A percentile compares a stretch with the other conserved stretches of the same genome.
Evolutionary conservation across 2,329 filamentous ascomycete genomes (phyloP).

Genomic region (Pseudogymnoascus sp.): DNA sequence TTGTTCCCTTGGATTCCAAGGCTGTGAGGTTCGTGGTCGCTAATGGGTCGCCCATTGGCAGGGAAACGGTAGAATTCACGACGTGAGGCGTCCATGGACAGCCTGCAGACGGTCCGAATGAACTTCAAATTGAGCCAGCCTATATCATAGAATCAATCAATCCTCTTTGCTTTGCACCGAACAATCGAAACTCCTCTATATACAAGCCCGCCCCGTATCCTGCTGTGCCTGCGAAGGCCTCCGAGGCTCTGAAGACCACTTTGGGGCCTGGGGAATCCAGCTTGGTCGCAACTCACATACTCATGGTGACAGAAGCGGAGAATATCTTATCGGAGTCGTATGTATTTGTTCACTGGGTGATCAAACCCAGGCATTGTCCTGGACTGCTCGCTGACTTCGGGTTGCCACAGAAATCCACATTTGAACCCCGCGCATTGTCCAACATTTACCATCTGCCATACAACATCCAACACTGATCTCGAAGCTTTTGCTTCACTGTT

Average conservation of each 20-base stretch:
- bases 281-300: not conserved
- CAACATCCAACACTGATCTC: not conserved
- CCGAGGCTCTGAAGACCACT: slow-evolving; percentile 1
- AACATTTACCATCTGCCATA: not conserved
- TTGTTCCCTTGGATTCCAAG: not conserved
- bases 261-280: not conserved
- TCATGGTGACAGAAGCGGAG: not conserved
- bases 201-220: not conserved
- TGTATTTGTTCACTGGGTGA: not conserved
- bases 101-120: slow-evolving; percentile 4
- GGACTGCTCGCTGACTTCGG: not conserved
- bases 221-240: not conserved
- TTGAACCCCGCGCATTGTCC: not conserved
- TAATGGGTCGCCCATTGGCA: slow-evolving; percentile 8
- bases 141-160: slow-evolving; percentile 3
- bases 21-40: slow-evolving; percentile 7
- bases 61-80: slow-evolving; percentile 7
- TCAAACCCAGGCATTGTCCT: not conserved
- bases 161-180: not conserved
- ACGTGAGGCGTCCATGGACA: slow-evolving; percentile 6
- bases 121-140: not conserved
- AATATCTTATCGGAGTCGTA: not conserved
- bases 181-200: not conserved
- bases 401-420: not conserved
- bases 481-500: not conserved